These are phyloP conservation scores for Poa pratensis DNA, from an alignment of 176 grass and related monocot species.

Conservation along the genomic window DNA sequence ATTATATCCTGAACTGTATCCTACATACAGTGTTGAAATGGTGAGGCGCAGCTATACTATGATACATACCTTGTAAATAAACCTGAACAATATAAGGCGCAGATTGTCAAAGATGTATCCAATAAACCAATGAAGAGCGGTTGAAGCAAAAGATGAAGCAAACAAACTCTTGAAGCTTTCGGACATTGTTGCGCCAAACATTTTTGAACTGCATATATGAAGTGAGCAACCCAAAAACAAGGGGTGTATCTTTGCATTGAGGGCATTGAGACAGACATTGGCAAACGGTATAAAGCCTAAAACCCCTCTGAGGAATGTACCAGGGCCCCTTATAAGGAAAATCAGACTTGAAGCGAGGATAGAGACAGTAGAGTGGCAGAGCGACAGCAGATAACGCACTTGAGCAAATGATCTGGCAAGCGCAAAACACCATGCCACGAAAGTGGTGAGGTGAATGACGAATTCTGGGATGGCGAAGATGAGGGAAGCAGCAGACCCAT, in stretches of 20 bases:
- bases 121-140: slow-evolving; percentile 39
- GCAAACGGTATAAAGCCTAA: background rate
- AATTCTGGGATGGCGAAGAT: slow-evolving; percentile 26
- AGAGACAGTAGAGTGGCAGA: background rate
- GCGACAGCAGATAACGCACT: slow-evolving; percentile 27
- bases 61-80: slow-evolving; percentile 29
- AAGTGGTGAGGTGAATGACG: slow-evolving; percentile 26
- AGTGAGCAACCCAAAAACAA: slow-evolving; percentile 35
- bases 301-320: slow-evolving; percentile 24
- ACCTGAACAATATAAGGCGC: background rate
- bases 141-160: slow-evolving; percentile 17
- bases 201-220: slow-evolving; percentile 39
- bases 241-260: slow-evolving; percentile 3
- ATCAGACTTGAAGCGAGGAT: background rate
- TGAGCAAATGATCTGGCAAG: slow-evolving; percentile 25
- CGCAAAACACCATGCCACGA: slow-evolving; percentile 33
- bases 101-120: background rate
- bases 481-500: slow-evolving; percentile 21
- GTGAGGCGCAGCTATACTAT: background rate
- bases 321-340: background rate
- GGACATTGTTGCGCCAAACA: slow-evolving; percentile 31
- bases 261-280: slow-evolving; percentile 39
- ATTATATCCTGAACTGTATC: background rate
- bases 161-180: slow-evolving; percentile 25
- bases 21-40: background rate